Evolutionary conservation across 139 green algal genomes (phyloP).

Genomic region (Closterium sp.): DNA sequence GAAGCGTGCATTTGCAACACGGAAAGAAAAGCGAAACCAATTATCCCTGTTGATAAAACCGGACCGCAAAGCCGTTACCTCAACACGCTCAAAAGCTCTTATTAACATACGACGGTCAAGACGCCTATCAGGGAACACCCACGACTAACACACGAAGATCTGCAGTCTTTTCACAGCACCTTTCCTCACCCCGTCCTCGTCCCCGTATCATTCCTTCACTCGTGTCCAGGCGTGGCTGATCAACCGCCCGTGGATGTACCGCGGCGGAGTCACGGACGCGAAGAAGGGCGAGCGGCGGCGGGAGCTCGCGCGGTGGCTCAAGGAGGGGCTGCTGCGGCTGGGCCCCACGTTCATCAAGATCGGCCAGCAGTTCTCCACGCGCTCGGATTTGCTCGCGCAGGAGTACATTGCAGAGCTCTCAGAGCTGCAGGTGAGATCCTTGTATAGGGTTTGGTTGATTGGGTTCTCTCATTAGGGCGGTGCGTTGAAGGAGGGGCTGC

Average conservation of each 20-base stretch:
- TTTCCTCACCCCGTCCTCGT: neutral
- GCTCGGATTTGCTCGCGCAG: constrained; percentile 82
- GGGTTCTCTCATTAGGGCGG: neutral
- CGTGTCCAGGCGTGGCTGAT: constrained; percentile 23
- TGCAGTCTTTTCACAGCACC: neutral
- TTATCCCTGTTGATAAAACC: neutral
- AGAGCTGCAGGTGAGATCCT: constrained; percentile 76
- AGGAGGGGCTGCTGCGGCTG: constrained; percentile 87
- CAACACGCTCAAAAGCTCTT: neutral
- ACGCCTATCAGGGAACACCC: neutral
- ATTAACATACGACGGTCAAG: neutral
- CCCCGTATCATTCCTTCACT: neutral
- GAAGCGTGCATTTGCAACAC: neutral
- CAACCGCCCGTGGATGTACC: constrained; percentile 40
- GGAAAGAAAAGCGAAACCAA: neutral
- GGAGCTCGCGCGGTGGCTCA: constrained; percentile 89
- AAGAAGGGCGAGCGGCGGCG: constrained; percentile 33
- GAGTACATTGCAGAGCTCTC: constrained; percentile 96
- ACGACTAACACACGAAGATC: neutral
- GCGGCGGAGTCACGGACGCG: constrained; percentile 20
- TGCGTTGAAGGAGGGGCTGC: constrained; percentile 92
- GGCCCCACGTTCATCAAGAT: constrained; percentile 96
- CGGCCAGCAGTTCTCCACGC: constrained; percentile 95
- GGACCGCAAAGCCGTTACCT: neutral
- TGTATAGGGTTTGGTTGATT: neutral